These are phyloP conservation scores for Westerdykella ornata DNA, from an alignment of 2,329 filamentous ascomycete species.

Conservation along the genomic window DNA sequence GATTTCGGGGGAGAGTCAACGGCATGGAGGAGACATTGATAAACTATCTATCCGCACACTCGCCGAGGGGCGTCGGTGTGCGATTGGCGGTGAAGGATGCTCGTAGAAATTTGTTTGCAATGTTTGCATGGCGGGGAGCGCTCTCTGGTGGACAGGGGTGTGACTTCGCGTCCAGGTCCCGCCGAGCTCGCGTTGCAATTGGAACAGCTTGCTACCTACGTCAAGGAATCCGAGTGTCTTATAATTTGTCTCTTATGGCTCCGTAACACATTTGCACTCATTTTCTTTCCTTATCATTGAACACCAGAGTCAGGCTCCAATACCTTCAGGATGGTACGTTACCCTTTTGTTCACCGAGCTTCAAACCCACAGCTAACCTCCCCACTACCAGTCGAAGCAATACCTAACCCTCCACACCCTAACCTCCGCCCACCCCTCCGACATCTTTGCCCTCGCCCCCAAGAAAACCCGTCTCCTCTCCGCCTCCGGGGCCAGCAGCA, in stretches of 20 bases:
- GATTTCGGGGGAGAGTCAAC: conserved; percentile 18
- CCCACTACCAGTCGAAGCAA: conserved; percentile 76
- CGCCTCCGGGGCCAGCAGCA: conserved; percentile 72
- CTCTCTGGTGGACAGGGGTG: conserved; percentile 16
- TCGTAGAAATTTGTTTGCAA: conserved; percentile 2
- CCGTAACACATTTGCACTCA: too few relatives aligned
- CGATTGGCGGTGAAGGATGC: conserved; percentile 28
- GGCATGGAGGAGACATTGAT: conserved; percentile 16
- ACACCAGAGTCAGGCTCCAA: not conserved
- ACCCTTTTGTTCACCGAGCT: not conserved
- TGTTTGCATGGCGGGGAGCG: too few relatives aligned
- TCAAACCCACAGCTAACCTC: conserved; percentile 6
- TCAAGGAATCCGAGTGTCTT: too few relatives aligned
- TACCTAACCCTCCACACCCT: conserved; percentile 90
- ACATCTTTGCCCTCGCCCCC: conserved; percentile 77
- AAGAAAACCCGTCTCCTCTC: conserved; percentile 70
- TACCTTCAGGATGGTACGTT: conserved; percentile 9
- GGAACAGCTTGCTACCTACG: not conserved
- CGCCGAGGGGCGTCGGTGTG: conserved; percentile 9
- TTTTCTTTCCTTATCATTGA: too few relatives aligned
- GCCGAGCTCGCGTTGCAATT: not conserved
- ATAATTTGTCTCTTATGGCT: too few relatives aligned
- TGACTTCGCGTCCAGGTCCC: conserved; percentile 18
- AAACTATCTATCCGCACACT: conserved; percentile 1
- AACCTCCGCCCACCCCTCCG: conserved; percentile 75